phyloP scores from a whole-genome alignment of 768 basidiomycete species.

The Filobasidium floriforme region DNA sequence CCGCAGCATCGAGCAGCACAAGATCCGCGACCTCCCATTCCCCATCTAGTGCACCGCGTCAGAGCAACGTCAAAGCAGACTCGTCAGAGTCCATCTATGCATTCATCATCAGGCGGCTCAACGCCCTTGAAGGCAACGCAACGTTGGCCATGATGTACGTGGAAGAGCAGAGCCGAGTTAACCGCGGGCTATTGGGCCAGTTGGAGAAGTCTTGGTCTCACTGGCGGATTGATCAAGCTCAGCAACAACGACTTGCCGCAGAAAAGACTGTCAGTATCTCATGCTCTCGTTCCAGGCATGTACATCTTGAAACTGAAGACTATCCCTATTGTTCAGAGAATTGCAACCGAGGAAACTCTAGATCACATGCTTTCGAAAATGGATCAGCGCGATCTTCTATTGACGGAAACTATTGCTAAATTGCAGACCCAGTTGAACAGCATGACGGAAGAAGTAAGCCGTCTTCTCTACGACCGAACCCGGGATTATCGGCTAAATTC shows the following conservation, averaged over 20 bases:
- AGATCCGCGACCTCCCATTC: too few species aligned
- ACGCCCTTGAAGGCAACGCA: slow-evolving; percentile 75
- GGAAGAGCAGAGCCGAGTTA: slow-evolving; percentile 72
- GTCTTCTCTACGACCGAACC: too few species aligned
- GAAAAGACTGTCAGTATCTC: slow-evolving; percentile 33
- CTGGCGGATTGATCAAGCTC: slow-evolving; percentile 29
- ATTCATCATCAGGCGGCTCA: slow-evolving; percentile 87
- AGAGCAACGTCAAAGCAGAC: slow-evolving; percentile 26
- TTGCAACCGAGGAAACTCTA: slow-evolving; percentile 50
- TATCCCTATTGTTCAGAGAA: slow-evolving; percentile 24
- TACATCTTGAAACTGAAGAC: too few species aligned
- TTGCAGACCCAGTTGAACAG: slow-evolving; percentile 64
- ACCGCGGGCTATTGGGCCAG: slow-evolving; percentile 61
- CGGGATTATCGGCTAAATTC: neutral
- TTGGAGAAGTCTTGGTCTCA: slow-evolving; percentile 33
- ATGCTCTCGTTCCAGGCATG: neutral
- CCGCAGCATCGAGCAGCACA: too few species aligned
- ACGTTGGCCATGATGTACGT: slow-evolving; percentile 76
- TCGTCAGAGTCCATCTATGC: slow-evolving; percentile 80
- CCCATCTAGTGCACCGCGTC: neutral
- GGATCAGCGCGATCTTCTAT: slow-evolving; percentile 53
- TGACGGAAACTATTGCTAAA: slow-evolving; percentile 65
- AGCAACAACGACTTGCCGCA: slow-evolving; percentile 29
- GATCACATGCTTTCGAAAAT: slow-evolving; percentile 63
- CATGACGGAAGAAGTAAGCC: slow-evolving; percentile 68